Percentiles rank a stretch among this genome's conserved stretches.
These are phyloP conservation scores for Diaporthe capsici DNA, from an alignment of 2,329 filamentous ascomycete species.

Conservation along the genomic window DNA sequence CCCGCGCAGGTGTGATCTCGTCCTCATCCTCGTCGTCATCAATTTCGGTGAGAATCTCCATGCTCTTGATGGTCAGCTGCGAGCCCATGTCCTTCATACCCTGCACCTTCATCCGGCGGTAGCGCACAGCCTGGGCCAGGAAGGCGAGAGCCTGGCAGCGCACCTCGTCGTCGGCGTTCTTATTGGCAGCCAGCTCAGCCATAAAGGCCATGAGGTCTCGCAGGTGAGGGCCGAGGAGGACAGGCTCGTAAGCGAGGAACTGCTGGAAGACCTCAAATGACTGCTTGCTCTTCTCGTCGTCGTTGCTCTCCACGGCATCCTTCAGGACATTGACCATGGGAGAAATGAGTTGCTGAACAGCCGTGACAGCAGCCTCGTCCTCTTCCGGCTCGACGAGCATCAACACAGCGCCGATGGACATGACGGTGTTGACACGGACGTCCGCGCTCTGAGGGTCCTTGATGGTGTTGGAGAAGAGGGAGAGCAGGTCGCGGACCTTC, in stretches of 20 bases:
- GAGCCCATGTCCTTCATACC: slow-evolving; percentile 86
- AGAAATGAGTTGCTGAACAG: slow-evolving; percentile 86
- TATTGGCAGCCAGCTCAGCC: slow-evolving; percentile 86
- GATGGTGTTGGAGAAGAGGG: slow-evolving; percentile 88
- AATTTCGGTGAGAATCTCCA: slow-evolving; percentile 92
- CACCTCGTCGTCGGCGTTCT: slow-evolving; percentile 84
- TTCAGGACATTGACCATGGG: slow-evolving; percentile 92
- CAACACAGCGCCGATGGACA: slow-evolving; percentile 88
- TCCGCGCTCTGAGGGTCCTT: slow-evolving; percentile 91
- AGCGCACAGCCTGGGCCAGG: slow-evolving; percentile 91
- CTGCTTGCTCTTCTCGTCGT: slow-evolving; percentile 91
- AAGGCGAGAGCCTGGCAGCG: slow-evolving; percentile 93
- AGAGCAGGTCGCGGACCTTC: slow-evolving; percentile 83
- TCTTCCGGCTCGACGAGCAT: slow-evolving; percentile 92
- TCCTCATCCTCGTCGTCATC: slow-evolving; percentile 85
- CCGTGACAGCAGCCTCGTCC: slow-evolving; percentile 78
- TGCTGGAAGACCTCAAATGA: slow-evolving; percentile 98
- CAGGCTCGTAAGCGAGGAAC: slow-evolving; percentile 89
- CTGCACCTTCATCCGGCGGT: slow-evolving; percentile 96
- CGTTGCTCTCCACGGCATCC: slow-evolving; percentile 80
- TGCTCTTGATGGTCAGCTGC: slow-evolving; percentile 86
- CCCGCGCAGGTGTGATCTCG: slow-evolving; percentile 86
- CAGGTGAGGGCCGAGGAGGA: slow-evolving; percentile 87
- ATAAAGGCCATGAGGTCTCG: slow-evolving; percentile 94
- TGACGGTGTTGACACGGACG: slow-evolving; percentile 94